These are phyloP conservation scores for Trypanosoma melophagium DNA, from an alignment of 208 protist species.

Conservation along the genomic window DNA sequence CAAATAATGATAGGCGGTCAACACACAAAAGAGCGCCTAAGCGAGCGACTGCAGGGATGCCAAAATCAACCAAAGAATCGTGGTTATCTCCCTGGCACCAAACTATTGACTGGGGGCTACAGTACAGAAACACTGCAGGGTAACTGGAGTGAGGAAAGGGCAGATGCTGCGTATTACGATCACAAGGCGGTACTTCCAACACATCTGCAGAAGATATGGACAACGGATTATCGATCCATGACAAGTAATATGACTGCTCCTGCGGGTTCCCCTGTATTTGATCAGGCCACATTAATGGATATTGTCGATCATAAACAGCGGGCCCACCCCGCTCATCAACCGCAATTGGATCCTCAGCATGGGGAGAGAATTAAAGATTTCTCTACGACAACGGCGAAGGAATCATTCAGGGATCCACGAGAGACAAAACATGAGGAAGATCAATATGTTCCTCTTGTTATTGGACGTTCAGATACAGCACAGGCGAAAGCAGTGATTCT, in stretches of 20 bases:
- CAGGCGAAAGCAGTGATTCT: conserved; percentile 63
- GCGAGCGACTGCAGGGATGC: conserved; percentile 62
- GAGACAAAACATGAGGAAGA: conserved; percentile 21
- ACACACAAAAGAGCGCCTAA: conserved; percentile 88
- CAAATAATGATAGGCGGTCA: conserved; percentile 81
- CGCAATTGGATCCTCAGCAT: conserved; percentile 62
- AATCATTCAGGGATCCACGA: conserved; percentile 20
- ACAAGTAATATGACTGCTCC: conserved; percentile 14
- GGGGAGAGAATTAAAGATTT: conserved; percentile 14
- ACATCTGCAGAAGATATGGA: conserved; percentile 40
- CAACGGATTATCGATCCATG: conserved; percentile 51
- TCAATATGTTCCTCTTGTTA: conserved; percentile 50
- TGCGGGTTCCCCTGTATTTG: conserved; percentile 30
- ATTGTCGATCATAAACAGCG: conserved; percentile 74
- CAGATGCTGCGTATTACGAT: conserved; percentile 79
- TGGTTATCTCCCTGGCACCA: conserved; percentile 83
- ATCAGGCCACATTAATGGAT: conserved; percentile 71
- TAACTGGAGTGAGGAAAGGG: conserved; percentile 87
- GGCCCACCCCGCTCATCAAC: conserved; percentile 82
- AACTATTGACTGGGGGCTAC: conserved; percentile 74
- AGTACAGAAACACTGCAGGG: conserved; percentile 70
- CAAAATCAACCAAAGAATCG: conserved; percentile 89
- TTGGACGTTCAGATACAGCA: conserved; percentile 50
- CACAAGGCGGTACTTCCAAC: conserved; percentile 59
- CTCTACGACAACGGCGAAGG: conserved; percentile 19